Evolutionary conservation across 129 eudicot genomes (phyloP).

Genomic region (Rutidosis leptorrhynchoides): DNA sequence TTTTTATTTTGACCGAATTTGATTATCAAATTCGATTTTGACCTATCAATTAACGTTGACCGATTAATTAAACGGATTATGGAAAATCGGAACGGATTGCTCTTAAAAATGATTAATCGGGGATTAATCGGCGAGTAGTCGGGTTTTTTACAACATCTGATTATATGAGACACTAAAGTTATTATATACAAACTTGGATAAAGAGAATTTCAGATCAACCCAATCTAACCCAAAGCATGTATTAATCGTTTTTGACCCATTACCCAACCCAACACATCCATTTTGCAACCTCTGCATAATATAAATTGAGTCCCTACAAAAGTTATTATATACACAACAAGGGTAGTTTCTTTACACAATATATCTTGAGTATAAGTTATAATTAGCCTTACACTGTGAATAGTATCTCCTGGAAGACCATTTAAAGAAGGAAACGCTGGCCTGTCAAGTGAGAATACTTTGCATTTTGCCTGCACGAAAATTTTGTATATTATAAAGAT

Average conservation of each 20-base stretch:
- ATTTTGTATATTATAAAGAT: neutral
- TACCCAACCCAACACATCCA: neutral
- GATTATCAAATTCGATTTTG: too few relatives aligned
- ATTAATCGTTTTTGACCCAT: neutral
- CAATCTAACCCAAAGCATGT: neutral
- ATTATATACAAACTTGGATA: neutral
- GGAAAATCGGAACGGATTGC: too few relatives aligned
- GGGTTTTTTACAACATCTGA: too few relatives aligned
- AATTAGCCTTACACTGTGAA: constrained; percentile 74
- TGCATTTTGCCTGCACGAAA: constrained; percentile 64
- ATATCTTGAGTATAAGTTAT: neutral
- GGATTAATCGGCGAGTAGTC: too few relatives aligned
- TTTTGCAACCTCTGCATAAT: neutral
- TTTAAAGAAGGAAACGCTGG: constrained; percentile 72
- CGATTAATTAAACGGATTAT: too few relatives aligned
- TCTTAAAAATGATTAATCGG: too few relatives aligned
- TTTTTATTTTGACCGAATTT: too few relatives aligned
- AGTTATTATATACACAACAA: neutral
- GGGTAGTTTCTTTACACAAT: neutral
- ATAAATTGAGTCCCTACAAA: neutral
- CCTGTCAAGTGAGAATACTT: constrained; percentile 83
- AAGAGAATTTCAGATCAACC: neutral
- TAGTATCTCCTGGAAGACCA: constrained; percentile 81
- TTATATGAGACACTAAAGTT: neutral
- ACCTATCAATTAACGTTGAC: too few relatives aligned